Evolutionary conservation across 805 yeast species (phyloP).

Genomic region (Yamadazyma takamatsuzukensis): DNA sequence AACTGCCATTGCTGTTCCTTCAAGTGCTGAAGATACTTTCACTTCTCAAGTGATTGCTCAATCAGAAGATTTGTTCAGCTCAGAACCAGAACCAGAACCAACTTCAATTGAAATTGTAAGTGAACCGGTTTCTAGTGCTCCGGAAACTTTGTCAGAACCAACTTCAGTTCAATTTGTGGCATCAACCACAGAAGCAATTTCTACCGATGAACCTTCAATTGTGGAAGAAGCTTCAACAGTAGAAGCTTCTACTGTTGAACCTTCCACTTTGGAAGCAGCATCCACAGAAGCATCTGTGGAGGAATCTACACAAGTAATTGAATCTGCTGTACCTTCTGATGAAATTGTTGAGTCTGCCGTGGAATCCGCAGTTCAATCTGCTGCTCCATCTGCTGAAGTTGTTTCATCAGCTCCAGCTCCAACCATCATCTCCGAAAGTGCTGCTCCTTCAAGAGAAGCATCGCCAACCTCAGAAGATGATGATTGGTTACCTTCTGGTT

Average conservation of each 20-base stretch:
- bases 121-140: background rate
- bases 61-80: background rate
- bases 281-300: conserved; percentile 4
- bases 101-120: background rate
- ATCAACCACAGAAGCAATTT: conserved; percentile 6
- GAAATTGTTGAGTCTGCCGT: conserved; percentile 1
- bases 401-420: conserved; percentile 6
- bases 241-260: conserved; percentile 5
- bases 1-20: background rate
- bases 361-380: conserved; percentile 2
- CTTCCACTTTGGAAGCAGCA: conserved; percentile 4
- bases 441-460: conserved; percentile 8
- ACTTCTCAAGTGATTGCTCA: background rate
- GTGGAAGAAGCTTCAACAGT: no score
- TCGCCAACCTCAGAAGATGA: conserved; percentile 11
- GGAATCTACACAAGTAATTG: background rate
- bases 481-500: conserved; percentile 35
- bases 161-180: conserved; percentile 1
- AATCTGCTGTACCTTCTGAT: conserved; percentile 1
- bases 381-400: conserved; percentile 4
- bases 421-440: conserved; percentile 12
- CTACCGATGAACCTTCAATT: conserved; percentile 4
- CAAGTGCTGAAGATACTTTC: background rate
- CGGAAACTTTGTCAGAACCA: background rate
- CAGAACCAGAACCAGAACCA: background rate